phyloP scores from a whole-genome alignment of 2,329 filamentous ascomycete genomes.

The Sphaerulina populicola region DNA sequence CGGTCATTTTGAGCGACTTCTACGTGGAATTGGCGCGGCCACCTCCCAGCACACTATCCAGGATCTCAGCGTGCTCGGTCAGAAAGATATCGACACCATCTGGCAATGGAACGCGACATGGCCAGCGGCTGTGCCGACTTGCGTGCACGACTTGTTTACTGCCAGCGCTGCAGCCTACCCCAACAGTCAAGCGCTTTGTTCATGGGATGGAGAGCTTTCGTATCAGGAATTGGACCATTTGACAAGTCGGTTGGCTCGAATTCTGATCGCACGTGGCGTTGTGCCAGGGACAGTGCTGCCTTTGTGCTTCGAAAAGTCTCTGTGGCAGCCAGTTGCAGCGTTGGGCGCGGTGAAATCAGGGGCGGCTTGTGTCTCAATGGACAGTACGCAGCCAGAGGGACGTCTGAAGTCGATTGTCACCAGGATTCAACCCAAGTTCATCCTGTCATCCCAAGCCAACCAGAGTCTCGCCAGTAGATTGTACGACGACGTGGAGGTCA shows the following conservation, averaged over 20 bases:
- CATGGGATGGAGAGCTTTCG: constrained; percentile 27
- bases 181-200: constrained; percentile 6
- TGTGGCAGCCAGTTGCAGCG: constrained; percentile 22
- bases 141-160: constrained; percentile 5
- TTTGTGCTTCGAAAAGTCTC: constrained; percentile 27
- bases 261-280: constrained; percentile 5
- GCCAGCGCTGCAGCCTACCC: not conserved
- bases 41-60: not conserved
- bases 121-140: not conserved
- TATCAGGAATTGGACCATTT: constrained; percentile 23
- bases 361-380: constrained; percentile 24
- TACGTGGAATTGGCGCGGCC: constrained; percentile 7
- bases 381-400: constrained; percentile 21
- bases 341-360: constrained; percentile 28
- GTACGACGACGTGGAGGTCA: not conserved
- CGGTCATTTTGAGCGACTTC: constrained; percentile 6
- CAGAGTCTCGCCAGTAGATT: not conserved
- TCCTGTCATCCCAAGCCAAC: not conserved
- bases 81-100: constrained; percentile 5
- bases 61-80: constrained; percentile 3
- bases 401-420: not conserved
- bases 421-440: not conserved
- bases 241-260: constrained; percentile 9
- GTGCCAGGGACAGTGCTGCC: constrained; percentile 16
- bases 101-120: constrained; percentile 3